These are phyloP conservation scores for Malania oleifera DNA, from an alignment of 164 flowering plant genomes.

Conservation along the genomic window DNA sequence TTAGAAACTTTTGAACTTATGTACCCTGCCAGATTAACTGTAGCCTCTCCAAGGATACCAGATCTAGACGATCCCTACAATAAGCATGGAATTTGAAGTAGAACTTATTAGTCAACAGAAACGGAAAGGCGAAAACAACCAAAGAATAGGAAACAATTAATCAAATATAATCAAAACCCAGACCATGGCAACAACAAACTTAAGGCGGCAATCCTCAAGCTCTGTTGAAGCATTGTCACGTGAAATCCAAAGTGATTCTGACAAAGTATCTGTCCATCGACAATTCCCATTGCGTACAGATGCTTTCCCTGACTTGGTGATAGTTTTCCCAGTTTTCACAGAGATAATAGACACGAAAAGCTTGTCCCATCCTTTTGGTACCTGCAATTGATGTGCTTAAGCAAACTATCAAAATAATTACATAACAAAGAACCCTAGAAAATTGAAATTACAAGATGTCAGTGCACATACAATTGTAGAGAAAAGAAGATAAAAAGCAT, in stretches of 20 bases:
- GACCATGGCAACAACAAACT: slow-evolving; percentile 52
- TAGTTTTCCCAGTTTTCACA: slow-evolving; percentile 47
- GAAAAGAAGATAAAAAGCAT: no score
- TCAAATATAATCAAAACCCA: slow-evolving; percentile 2
- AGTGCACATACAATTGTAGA: no score
- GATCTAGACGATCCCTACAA: slow-evolving; percentile 55
- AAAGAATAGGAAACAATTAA: background rate
- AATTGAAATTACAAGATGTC: no score
- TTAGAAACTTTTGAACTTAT: slow-evolving; percentile 25
- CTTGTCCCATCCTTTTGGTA: slow-evolving; percentile 73
- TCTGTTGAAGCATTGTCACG: slow-evolving; percentile 36
- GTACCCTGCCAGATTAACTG: slow-evolving; percentile 35
- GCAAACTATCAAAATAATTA: no score
- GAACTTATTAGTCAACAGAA: background rate
- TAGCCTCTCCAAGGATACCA: slow-evolving; percentile 58
- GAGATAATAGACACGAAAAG: slow-evolving; percentile 43
- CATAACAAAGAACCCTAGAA: no score
- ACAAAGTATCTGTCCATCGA: slow-evolving; percentile 51
- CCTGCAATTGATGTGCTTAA: slow-evolving; percentile 24
- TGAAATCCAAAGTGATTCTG: slow-evolving; percentile 51
- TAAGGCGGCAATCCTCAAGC: slow-evolving; percentile 30
- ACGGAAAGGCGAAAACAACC: background rate
- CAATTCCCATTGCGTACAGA: slow-evolving; percentile 46
- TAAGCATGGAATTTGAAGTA: slow-evolving; percentile 2
- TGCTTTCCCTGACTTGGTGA: slow-evolving; percentile 45